Evolutionary conservation across 306 rosid species (phyloP).

Genomic region (Acacia confusa): DNA sequence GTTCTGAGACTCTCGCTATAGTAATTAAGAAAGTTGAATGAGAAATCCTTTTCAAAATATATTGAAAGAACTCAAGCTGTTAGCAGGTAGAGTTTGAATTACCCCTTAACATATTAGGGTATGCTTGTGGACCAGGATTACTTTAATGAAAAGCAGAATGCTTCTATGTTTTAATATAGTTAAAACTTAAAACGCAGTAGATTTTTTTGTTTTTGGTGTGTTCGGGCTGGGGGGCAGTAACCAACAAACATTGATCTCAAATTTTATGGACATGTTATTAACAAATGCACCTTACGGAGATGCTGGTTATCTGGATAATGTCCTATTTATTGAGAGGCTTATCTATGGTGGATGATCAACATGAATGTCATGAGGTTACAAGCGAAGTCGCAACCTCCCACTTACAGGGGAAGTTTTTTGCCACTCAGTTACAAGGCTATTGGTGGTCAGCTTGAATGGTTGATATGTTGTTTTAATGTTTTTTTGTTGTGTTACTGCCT

Average conservation of each 20-base stretch:
- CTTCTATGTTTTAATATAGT: neutral
- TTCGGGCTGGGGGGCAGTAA: neutral
- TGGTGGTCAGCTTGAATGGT: neutral
- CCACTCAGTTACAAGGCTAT: too few relatives aligned
- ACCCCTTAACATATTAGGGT: neutral
- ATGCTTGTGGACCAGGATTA: neutral
- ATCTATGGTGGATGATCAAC: slow-evolving; percentile 2
- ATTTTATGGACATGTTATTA: neutral
- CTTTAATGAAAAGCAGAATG: neutral
- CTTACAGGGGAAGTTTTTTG: too few relatives aligned
- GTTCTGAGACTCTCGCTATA: neutral
- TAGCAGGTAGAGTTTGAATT: neutral
- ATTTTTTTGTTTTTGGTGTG: too few relatives aligned
- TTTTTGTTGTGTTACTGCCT: slow-evolving; percentile 5
- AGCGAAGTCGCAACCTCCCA: too few relatives aligned
- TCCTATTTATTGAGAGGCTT: slow-evolving; percentile 19
- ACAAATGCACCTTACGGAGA: neutral
- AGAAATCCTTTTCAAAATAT: neutral
- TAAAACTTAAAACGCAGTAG: neutral
- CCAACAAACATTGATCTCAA: slow-evolving; percentile 13
- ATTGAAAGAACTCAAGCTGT: neutral
- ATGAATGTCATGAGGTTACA: too few relatives aligned
- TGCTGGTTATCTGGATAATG: neutral
- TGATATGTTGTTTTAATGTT: neutral
- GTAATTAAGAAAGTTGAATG: neutral